These are phyloP conservation scores for Candida caryicola DNA, from an alignment of 805 yeast genomes.

Conservation along the genomic window DNA sequence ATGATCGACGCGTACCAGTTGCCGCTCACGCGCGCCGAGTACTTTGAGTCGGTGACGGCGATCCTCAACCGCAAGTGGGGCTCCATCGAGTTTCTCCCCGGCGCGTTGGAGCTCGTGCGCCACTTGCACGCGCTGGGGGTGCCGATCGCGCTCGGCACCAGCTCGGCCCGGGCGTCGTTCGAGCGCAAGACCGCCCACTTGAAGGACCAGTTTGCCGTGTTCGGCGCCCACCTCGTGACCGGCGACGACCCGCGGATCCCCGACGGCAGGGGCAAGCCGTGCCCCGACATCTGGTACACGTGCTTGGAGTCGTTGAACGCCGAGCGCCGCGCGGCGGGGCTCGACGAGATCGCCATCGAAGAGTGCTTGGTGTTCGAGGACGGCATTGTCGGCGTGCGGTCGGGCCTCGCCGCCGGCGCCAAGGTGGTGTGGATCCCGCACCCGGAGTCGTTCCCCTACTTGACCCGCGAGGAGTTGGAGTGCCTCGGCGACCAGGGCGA, in stretches of 20 bases:
- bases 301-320: conserved; percentile 71
- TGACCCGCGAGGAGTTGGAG: conserved; percentile 49
- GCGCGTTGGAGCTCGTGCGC: conserved; percentile 69
- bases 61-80: conserved; percentile 65
- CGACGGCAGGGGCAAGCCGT: conserved; percentile 86
- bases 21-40: conserved; percentile 64
- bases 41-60: conserved; percentile 48
- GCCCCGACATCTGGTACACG: conserved; percentile 86
- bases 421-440: conserved; percentile 96
- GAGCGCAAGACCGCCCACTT: conserved; percentile 73
- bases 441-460: conserved; percentile 57
- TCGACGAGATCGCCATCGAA: conserved; percentile 54
- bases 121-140: conserved; percentile 49
- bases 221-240: conserved; percentile 65
- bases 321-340: conserved; percentile 42
- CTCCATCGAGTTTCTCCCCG: conserved; percentile 68
- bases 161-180: conserved; percentile 63
- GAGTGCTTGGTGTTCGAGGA: conserved; percentile 94
- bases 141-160: conserved; percentile 90
- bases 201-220: conserved; percentile 57
- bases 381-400: conserved; percentile 85
- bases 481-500: conserved; percentile 59
- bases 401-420: conserved; percentile 82
- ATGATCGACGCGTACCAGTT: conserved; percentile 68
- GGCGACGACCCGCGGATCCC: conserved; percentile 89